Evolutionary conservation across 2,329 filamentous ascomycete genomes (phyloP).

Genomic region (Curvularia eragrostidis): DNA sequence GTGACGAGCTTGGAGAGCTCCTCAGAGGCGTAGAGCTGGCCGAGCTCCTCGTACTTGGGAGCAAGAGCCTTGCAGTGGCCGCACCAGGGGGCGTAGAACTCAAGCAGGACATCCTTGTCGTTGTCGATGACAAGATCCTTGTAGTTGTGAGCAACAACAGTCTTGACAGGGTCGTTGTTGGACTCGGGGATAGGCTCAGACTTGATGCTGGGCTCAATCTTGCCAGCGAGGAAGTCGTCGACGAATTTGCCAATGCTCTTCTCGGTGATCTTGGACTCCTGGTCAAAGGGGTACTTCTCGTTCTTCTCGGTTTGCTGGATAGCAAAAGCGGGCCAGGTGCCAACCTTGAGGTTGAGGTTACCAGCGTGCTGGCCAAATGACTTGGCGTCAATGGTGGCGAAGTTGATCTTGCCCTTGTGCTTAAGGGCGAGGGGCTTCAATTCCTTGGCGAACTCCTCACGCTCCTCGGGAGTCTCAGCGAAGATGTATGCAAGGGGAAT

Average conservation of each 20-base stretch:
- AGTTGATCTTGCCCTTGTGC: conserved; percentile 94
- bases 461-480: conserved; percentile 89
- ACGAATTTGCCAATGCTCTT: conserved; percentile 82
- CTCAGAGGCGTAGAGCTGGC: conserved; percentile 60
- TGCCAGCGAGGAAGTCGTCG: conserved; percentile 82
- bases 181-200: conserved; percentile 95
- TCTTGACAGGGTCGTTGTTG: conserved; percentile 85
- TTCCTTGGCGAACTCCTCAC: conserved; percentile 74
- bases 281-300: conserved; percentile 94
- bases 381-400: conserved; percentile 96
- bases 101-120: conserved; percentile 93
- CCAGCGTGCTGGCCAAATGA: conserved; percentile 91
- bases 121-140: conserved; percentile 89
- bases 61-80: conserved; percentile 74
- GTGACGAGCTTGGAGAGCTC: conserved; percentile 65
- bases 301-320: conserved; percentile 97
- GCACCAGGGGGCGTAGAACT: conserved; percentile 95
- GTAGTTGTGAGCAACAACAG: conserved; percentile 94
- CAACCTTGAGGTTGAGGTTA: conserved; percentile 96
- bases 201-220: conserved; percentile 96
- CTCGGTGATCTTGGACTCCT: conserved; percentile 77
- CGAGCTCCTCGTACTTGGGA: conserved; percentile 72
- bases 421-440: conserved; percentile 89
- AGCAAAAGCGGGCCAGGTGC: conserved; percentile 96
- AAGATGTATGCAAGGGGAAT: conserved; percentile 98